These are phyloP conservation scores for Blumeria hordei DNA, from an alignment of 2,329 filamentous ascomycete genomes.

Conservation along the genomic window DNA sequence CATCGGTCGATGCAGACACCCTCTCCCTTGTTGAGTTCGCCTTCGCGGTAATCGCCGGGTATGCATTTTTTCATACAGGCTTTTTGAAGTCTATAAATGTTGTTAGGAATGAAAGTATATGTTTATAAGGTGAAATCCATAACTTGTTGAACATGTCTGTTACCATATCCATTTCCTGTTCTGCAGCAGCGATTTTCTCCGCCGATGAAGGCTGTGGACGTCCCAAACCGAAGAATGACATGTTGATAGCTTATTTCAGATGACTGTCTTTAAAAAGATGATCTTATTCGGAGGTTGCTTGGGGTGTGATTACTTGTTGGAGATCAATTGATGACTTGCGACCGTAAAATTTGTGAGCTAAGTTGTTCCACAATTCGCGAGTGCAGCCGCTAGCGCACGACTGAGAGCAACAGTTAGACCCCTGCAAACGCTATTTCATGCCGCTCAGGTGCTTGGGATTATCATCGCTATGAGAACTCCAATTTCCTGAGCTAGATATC, in stretches of 20 bases:
- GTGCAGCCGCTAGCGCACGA: too few species aligned
- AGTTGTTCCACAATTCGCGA: too few species aligned
- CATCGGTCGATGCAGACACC: constrained; percentile 95
- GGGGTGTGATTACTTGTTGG: neutral
- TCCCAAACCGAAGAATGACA: constrained; percentile 52
- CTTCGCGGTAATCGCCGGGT: constrained; percentile 77
- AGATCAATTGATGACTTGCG: constrained; percentile 1
- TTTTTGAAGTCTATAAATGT: constrained; percentile 42
- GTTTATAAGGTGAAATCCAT: constrained; percentile 6
- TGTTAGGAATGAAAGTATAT: constrained; percentile 2
- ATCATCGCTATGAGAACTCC: too few species aligned
- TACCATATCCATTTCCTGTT: constrained; percentile 93
- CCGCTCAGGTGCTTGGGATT: too few species aligned
- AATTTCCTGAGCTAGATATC: too few species aligned
- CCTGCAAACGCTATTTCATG: too few species aligned
- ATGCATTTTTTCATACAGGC: constrained; percentile 90
- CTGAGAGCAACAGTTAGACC: too few species aligned
- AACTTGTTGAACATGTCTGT: constrained; percentile 98
- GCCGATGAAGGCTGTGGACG: constrained; percentile 74
- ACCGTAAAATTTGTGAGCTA: too few species aligned
- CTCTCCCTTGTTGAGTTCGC: constrained; percentile 96
- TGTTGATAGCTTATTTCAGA: constrained; percentile 13
- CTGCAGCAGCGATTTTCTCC: constrained; percentile 90
- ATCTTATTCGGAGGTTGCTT: neutral
- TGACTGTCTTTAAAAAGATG: neutral